Evolutionary conservation across 2,329 filamentous ascomycete genomes (phyloP).

Genomic region (Talaromyces amestolkiae): DNA sequence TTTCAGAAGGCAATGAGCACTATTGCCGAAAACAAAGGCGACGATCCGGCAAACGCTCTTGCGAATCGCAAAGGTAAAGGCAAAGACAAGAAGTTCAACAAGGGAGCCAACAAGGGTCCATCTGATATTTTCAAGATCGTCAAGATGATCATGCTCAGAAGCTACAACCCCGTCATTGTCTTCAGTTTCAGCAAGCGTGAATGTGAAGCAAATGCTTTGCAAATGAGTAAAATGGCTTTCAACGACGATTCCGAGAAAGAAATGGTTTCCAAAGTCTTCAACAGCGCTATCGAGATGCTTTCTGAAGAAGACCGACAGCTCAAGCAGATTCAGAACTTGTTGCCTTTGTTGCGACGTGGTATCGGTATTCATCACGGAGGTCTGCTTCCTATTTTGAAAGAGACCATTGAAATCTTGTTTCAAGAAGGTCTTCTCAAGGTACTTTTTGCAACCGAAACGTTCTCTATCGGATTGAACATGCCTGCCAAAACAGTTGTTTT

Average conservation of each 20-base stretch:
- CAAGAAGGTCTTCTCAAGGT: constrained; percentile 98
- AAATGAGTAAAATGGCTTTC: constrained; percentile 84
- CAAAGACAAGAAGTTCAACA: constrained; percentile 88
- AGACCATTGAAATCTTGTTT: constrained; percentile 98
- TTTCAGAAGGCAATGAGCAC: constrained; percentile 94
- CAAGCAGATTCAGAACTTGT: constrained; percentile 84
- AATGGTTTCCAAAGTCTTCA: constrained; percentile 92
- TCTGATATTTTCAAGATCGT: constrained; percentile 97
- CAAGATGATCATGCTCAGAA: constrained; percentile 97
- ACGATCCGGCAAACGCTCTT: constrained; percentile 74
- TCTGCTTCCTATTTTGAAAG: constrained; percentile 90
- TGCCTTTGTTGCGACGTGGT: constrained; percentile 83
- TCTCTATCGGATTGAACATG: constrained; percentile 99
- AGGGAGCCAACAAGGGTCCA: constrained; percentile 69
- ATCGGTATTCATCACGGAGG: constrained; percentile 98
- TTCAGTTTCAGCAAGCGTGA: constrained; percentile 99
- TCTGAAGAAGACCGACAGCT: constrained; percentile 87
- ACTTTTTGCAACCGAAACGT: constrained; percentile 95
- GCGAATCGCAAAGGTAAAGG: constrained; percentile 82
- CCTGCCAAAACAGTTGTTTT: constrained; percentile 99
- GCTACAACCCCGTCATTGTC: constrained; percentile 96
- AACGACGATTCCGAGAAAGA: constrained; percentile 94
- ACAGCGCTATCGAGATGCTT: constrained; percentile 86
- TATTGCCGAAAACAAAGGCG: constrained; percentile 82
- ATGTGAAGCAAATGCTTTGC: constrained; percentile 84